Conservation (phyloP, 805 yeast genomes). For the Brettanomyces nanus region DNA sequence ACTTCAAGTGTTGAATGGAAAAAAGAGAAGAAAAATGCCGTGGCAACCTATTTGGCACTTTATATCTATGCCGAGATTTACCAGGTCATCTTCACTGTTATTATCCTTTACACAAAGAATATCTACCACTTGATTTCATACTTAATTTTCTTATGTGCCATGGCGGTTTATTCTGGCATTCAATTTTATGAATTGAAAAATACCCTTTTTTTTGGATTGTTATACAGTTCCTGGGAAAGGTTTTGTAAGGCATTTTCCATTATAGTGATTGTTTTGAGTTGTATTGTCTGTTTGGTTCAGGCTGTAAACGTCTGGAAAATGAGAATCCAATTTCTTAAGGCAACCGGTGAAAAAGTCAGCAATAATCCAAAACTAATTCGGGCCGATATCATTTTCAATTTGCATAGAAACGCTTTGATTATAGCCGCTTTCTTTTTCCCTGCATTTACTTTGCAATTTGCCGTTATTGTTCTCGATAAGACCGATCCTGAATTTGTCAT, state of each 20-base stretch:
- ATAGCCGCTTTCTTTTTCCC: conserved; percentile 32
- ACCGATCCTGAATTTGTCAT: conserved; percentile 34
- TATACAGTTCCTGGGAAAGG: conserved; percentile 19
- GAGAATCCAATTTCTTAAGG: conserved; percentile 8
- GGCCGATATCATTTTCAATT: conserved; percentile 29
- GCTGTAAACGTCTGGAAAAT: conserved; percentile 12
- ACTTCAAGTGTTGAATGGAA: conserved; percentile 17
- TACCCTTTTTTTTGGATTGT: conserved; percentile 15
- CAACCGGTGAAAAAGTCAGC: conserved; percentile 26
- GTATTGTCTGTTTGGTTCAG: conserved; percentile 28
- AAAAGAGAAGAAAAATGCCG: conserved; percentile 13
- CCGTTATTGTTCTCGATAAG: conserved; percentile 30
- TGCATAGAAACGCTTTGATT: conserved; percentile 22
- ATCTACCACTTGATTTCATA: conserved; percentile 28
- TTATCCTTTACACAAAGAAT: conserved; percentile 30
- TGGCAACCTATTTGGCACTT: conserved; percentile 31
- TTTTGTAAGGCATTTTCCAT: conserved; percentile 32
- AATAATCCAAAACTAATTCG: conserved; percentile 26
- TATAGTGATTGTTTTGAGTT: conserved; percentile 30
- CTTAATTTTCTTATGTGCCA: conserved; percentile 28
- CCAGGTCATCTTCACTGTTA: conserved; percentile 21
- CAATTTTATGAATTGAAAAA: conserved; percentile 30
- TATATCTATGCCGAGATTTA: conserved; percentile 36
- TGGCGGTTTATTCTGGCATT: conserved; percentile 37
- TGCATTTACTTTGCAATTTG: conserved; percentile 37